phyloP scores from a whole-genome alignment of 2,329 filamentous ascomycete species.

The Fonsecaea erecta region DNA sequence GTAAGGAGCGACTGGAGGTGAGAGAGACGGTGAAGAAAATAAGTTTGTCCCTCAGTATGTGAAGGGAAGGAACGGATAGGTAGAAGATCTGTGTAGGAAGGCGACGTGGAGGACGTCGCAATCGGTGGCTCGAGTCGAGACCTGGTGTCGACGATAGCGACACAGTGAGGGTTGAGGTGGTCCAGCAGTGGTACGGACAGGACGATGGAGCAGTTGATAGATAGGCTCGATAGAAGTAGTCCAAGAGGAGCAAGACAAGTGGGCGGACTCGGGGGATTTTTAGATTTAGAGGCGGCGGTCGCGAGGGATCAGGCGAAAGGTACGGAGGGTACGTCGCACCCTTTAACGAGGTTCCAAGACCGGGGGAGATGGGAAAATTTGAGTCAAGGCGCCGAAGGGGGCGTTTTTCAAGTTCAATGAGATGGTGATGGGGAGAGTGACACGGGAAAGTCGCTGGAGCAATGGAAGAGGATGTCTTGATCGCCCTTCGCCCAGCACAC shows the following conservation, averaged over 20 bases:
- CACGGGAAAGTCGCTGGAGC: slow-evolving; percentile 32
- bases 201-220: slow-evolving; percentile 9
- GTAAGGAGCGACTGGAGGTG: slow-evolving; percentile 20
- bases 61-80: slow-evolving; percentile 10
- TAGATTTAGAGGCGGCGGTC: slow-evolving; percentile 29
- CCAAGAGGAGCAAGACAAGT: slow-evolving; percentile 17
- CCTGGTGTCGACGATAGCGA: background rate
- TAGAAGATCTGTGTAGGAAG: background rate
- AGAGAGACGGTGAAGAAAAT: background rate
- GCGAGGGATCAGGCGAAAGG: slow-evolving; percentile 32
- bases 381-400: slow-evolving; percentile 12
- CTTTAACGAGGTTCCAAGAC: slow-evolving; percentile 15
- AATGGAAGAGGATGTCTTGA: slow-evolving; percentile 25
- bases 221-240: slow-evolving; percentile 18
- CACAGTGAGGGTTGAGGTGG: background rate
- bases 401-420: slow-evolving; percentile 16
- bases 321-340: slow-evolving; percentile 14
- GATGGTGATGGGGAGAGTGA: slow-evolving; percentile 19
- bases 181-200: slow-evolving; percentile 1
- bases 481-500: background rate
- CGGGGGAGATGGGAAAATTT: slow-evolving; percentile 19
- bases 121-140: background rate
- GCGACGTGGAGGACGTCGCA: background rate
- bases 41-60: background rate
- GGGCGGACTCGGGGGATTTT: slow-evolving; percentile 30